These are phyloP conservation scores for Nadsonia commutata DNA, from an alignment of 1,139 yeast species.

Conservation along the genomic window DNA sequence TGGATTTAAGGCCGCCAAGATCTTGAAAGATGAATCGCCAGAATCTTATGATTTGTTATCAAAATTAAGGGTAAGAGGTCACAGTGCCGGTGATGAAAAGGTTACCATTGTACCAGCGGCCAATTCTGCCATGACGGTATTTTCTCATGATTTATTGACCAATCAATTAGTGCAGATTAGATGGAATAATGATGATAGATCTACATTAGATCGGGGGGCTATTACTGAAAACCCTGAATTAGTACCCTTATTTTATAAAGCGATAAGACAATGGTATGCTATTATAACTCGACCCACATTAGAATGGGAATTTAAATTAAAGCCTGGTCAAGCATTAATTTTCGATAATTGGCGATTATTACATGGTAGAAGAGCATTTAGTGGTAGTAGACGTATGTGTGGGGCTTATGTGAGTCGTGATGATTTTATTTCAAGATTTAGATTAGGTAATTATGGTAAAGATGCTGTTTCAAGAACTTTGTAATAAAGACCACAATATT, in stretches of 20 bases:
- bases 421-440: constrained; percentile 46
- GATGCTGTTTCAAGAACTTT: constrained; percentile 33
- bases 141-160: constrained; percentile 35
- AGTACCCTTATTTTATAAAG: constrained; percentile 43
- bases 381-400: constrained; percentile 60
- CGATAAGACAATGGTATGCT: constrained; percentile 43
- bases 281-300: constrained; percentile 38
- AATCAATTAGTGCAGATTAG: constrained; percentile 52
- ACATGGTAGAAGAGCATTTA: constrained; percentile 57
- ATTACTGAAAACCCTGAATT: constrained; percentile 31
- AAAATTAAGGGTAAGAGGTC: constrained; percentile 48
- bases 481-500: no score
- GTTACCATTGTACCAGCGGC: constrained; percentile 53
- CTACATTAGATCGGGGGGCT: constrained; percentile 46
- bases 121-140: constrained; percentile 41
- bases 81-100: constrained; percentile 59
- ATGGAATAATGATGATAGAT: constrained; percentile 66
- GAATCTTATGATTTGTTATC: constrained; percentile 42
- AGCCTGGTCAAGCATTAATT: constrained; percentile 55
- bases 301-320: constrained; percentile 42
- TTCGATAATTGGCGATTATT: constrained; percentile 70
- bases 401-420: constrained; percentile 65
- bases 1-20: constrained; percentile 48
- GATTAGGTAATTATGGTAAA: constrained; percentile 39
- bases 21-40: constrained; percentile 35